Evolutionary conservation across 1,139 yeast species (phyloP).

Genomic region (Candida sanyaensis): DNA sequence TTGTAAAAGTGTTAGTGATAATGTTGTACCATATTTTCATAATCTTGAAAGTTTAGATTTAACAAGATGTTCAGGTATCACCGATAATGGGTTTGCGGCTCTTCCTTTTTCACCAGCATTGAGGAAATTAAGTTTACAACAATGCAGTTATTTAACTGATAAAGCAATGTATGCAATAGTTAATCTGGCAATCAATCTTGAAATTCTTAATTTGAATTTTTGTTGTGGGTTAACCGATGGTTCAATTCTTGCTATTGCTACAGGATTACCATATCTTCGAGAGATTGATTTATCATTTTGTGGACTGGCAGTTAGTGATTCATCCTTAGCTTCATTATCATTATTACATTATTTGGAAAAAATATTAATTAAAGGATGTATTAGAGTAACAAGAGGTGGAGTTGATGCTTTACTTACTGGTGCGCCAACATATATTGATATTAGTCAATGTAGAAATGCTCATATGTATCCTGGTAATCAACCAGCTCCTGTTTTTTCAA

Average conservation of each 20-base stretch:
- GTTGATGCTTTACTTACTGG: slow-evolving; percentile 65
- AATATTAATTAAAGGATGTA: slow-evolving; percentile 65
- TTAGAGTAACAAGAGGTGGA: slow-evolving; percentile 74
- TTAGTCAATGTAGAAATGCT: slow-evolving; percentile 70
- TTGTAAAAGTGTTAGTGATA: slow-evolving; percentile 73
- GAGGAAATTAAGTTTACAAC: slow-evolving; percentile 56
- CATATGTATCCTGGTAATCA: slow-evolving; percentile 57
- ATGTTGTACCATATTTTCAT: slow-evolving; percentile 60
- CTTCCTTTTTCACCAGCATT: slow-evolving; percentile 59
- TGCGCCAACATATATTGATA: slow-evolving; percentile 54
- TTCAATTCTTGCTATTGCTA: slow-evolving; percentile 62
- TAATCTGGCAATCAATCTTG: slow-evolving; percentile 58
- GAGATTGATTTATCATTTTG: slow-evolving; percentile 67
- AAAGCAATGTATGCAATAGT: slow-evolving; percentile 63
- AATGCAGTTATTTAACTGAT: slow-evolving; percentile 74
- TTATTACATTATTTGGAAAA: slow-evolving; percentile 48
- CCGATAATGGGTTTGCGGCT: slow-evolving; percentile 69
- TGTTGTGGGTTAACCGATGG: slow-evolving; percentile 76
- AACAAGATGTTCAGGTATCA: slow-evolving; percentile 75
- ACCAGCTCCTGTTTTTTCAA: slow-evolving; percentile 40
- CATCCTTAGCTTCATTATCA: slow-evolving; percentile 64
- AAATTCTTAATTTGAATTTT: slow-evolving; percentile 61
- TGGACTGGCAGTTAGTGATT: slow-evolving; percentile 79
- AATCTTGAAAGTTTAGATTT: slow-evolving; percentile 59
- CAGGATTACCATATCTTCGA: slow-evolving; percentile 60